Conservation (phyloP, 257 asterid species). For the Lithospermum erythrorhizon region DNA sequence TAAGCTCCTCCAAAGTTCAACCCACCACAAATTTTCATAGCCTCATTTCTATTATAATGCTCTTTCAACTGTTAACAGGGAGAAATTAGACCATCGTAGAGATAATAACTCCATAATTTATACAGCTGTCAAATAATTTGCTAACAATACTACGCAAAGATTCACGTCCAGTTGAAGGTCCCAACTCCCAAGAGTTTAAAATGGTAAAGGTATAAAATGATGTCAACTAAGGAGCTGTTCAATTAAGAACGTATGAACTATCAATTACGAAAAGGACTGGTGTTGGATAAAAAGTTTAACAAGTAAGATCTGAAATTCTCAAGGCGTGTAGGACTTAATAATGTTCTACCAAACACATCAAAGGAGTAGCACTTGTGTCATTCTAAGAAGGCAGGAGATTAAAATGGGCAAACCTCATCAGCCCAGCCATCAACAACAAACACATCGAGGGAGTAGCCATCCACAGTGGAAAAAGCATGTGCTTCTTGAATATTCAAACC, state of each 20-base stretch:
- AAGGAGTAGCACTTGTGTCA: not conserved
- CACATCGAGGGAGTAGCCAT: conserved; percentile 93
- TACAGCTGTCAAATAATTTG: not conserved
- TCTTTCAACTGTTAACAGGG: too few relatives aligned
- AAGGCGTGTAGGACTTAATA: not conserved
- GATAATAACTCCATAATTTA: too few relatives aligned
- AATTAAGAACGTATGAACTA: not conserved
- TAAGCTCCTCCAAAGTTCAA: not conserved
- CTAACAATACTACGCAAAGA: not conserved
- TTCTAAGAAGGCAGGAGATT: conserved; percentile 6
- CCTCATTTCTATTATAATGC: too few relatives aligned
- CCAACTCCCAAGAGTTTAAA: not conserved
- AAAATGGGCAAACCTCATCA: conserved; percentile 48
- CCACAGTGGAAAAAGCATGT: conserved; percentile 87
- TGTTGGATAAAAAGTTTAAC: not conserved
- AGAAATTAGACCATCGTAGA: too few relatives aligned
- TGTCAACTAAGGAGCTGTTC: too few relatives aligned
- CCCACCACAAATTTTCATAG: not conserved
- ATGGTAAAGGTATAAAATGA: too few relatives aligned
- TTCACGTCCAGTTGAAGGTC: not conserved
- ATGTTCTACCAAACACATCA: not conserved
- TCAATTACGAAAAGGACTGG: not conserved
- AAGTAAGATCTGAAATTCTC: not conserved
- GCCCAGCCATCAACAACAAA: conserved; percentile 99
- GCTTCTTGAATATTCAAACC: conserved; percentile 98